A percentile compares a stretch with the other conserved stretches of the same genome.
Evolutionary conservation across 768 basidiomycete species (phyloP).

Genomic region (Lactarius tabidus): DNA sequence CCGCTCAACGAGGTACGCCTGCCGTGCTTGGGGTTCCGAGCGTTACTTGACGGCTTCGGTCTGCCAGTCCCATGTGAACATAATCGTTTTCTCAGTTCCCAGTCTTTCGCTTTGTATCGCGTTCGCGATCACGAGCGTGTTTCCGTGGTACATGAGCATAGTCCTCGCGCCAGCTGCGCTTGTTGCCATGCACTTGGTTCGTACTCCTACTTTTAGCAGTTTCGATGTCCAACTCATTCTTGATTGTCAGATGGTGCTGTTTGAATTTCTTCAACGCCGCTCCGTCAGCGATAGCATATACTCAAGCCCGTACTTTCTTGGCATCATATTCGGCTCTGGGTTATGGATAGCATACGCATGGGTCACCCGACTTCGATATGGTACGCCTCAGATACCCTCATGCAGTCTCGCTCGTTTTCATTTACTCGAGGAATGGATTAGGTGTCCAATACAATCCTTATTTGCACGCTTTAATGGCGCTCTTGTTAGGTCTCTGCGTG

Average conservation of each 20-base stretch:
- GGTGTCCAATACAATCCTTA: not conserved
- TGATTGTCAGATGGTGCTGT: not conserved
- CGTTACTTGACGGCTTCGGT: not conserved
- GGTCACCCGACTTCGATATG: conserved; percentile 10
- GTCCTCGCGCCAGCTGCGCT: not conserved
- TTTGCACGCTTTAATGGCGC: not conserved
- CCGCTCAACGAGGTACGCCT: conserved; percentile 64
- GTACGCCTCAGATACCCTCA: not conserved
- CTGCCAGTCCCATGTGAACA: conserved; percentile 6
- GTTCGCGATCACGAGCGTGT: conserved; percentile 1
- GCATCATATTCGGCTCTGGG: not conserved
- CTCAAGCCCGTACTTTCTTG: not conserved
- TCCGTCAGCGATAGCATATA: not conserved
- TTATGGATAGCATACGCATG: conserved; percentile 8
- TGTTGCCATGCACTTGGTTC: not conserved
- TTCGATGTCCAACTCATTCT: not conserved
- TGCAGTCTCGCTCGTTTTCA: not conserved
- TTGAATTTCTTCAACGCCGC: not conserved
- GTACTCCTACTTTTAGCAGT: not conserved
- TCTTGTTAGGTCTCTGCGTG: not conserved
- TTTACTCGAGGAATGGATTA: not conserved
- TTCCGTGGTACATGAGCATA: conserved; percentile 12
- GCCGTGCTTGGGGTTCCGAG: not conserved
- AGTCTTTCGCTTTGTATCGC: not conserved
- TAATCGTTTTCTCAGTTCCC: conserved; percentile 1